phyloP scores from a whole-genome alignment of 2,329 filamentous ascomycete genomes.

The Arthrobotrys conoides region DNA sequence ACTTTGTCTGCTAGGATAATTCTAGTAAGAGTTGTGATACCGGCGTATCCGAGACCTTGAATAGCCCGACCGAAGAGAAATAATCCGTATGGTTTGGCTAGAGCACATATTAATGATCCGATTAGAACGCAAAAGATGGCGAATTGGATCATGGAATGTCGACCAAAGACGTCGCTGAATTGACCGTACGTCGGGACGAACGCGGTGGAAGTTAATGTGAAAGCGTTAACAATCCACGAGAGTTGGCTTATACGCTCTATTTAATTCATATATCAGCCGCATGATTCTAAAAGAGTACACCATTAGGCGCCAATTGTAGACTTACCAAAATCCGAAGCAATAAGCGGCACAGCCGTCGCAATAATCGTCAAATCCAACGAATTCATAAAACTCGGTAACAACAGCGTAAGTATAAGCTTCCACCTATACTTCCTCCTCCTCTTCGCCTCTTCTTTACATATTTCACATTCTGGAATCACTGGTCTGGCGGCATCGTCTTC shows the following conservation, averaged over 20 bases:
- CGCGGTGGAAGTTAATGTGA: slow-evolving; percentile 77
- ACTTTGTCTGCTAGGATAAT: slow-evolving; percentile 78
- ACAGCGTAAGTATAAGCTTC: slow-evolving; percentile 74
- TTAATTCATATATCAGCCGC: background rate
- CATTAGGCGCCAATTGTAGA: too few species aligned
- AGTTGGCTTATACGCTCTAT: slow-evolving; percentile 51
- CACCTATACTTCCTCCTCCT: slow-evolving; percentile 70
- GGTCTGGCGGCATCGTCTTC: background rate
- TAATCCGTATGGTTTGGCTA: slow-evolving; percentile 72
- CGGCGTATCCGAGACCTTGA: slow-evolving; percentile 75
- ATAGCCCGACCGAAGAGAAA: slow-evolving; percentile 76
- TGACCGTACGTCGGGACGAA: slow-evolving; percentile 79
- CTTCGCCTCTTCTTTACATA: slow-evolving; percentile 66
- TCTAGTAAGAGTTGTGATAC: slow-evolving; percentile 74
- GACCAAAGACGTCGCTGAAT: slow-evolving; percentile 76
- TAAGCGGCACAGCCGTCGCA: slow-evolving; percentile 74
- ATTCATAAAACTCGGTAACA: slow-evolving; percentile 75
- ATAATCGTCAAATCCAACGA: slow-evolving; percentile 77
- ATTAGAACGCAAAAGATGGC: slow-evolving; percentile 73
- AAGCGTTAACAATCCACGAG: slow-evolving; percentile 77
- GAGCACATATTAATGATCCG: slow-evolving; percentile 75
- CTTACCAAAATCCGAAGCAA: slow-evolving; percentile 76
- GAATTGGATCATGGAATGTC: slow-evolving; percentile 73
- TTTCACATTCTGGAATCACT: slow-evolving; percentile 38
- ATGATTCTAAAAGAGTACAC: background rate